Conservation (phyloP, 441 rosid species). For the Gossypium armourianum region DNA sequence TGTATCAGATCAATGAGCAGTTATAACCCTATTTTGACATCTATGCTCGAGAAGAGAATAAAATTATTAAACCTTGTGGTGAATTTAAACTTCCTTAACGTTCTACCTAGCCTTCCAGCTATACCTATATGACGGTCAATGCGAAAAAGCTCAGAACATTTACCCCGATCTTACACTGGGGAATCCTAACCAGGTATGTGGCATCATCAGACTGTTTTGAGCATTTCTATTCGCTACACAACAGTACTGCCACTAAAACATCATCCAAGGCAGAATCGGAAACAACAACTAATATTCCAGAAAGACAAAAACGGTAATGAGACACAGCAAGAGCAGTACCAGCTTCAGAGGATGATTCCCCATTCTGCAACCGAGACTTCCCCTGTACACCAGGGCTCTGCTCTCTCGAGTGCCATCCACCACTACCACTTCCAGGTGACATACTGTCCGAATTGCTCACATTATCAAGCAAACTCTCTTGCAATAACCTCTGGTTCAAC, state of each 20-base stretch:
- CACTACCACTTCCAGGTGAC: constrained; percentile 36
- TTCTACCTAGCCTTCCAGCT: neutral
- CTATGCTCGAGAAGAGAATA: neutral
- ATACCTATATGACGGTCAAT: neutral
- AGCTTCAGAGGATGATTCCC: constrained; percentile 8
- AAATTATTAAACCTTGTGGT: neutral
- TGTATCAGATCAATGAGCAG: neutral
- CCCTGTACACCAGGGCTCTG: constrained; percentile 48
- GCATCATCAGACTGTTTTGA: neutral
- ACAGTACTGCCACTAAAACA: neutral
- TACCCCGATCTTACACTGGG: neutral
- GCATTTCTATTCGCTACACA: neutral
- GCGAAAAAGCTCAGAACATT: neutral
- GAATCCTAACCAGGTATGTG: neutral
- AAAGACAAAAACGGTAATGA: neutral
- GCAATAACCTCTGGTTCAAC: constrained; percentile 34
- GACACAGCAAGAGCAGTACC: neutral
- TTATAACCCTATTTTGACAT: neutral
- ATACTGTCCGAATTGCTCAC: constrained; percentile 31
- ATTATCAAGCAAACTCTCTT: constrained; percentile 33
- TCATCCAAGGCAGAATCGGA: neutral
- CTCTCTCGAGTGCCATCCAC: constrained; percentile 32
- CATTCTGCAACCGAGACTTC: constrained; percentile 44
- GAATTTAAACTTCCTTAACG: neutral
- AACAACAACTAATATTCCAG: neutral